Percentiles rank a stretch among this genome's conserved stretches.
Evolutionary conservation across 352 stramenopile genomes (phyloP).

Genomic region (Synura sp.): DNA sequence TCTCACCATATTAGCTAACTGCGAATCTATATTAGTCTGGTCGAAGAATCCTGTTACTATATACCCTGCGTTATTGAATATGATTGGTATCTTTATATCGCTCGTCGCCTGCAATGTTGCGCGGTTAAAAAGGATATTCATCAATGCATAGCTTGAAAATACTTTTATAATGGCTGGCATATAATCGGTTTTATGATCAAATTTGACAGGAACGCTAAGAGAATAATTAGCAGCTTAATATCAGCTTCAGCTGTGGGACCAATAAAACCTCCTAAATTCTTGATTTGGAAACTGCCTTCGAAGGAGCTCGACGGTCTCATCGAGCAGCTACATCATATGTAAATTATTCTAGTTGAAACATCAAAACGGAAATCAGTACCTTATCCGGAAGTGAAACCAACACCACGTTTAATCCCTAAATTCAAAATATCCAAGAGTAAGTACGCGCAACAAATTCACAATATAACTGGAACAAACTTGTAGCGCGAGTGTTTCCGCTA

Average conservation of each 20-base stretch:
- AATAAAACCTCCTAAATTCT: conserved; percentile 13
- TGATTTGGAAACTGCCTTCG: conserved; percentile 57
- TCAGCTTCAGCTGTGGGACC: neutral
- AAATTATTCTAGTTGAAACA: neutral
- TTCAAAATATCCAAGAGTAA: neutral
- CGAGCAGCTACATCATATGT: conserved; percentile 52
- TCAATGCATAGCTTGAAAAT: neutral
- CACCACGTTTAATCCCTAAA: conserved; percentile 73
- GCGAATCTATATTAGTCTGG: conserved; percentile 61
- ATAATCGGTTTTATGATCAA: conserved; percentile 39
- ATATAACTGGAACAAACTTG: conserved; percentile 1
- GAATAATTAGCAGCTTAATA: neutral
- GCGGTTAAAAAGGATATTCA: neutral
- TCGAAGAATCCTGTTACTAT: conserved; percentile 84
- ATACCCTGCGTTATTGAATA: conserved; percentile 86
- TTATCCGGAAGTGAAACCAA: conserved; percentile 71
- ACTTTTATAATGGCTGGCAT: conserved; percentile 15
- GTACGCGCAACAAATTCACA: neutral
- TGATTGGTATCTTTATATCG: conserved; percentile 65
- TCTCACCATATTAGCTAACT: conserved; percentile 70
- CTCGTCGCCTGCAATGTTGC: conserved; percentile 58
- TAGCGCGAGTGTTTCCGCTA: conserved; percentile 67
- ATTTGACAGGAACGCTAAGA: neutral
- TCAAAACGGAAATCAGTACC: neutral
- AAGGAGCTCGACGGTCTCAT: conserved; percentile 64